Base-by-base conservation (phyloP, 2,329 filamentous ascomycete genomes). In the Penicillium sp. region DNA sequence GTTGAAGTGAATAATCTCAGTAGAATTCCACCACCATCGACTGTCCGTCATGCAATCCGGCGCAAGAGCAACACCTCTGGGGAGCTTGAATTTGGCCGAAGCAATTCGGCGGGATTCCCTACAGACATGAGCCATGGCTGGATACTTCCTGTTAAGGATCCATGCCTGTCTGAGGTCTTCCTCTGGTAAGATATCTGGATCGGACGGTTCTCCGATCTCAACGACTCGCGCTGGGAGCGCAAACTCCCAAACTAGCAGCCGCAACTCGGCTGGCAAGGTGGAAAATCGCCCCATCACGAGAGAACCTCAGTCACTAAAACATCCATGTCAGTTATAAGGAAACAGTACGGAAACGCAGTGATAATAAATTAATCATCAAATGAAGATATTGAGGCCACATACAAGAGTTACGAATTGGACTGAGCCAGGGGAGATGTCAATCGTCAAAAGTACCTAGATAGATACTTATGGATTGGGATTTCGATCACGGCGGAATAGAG, bases 1-100 rank as follows among this genome's bases (percentile, higher is more conserved):
- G 19, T 49, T 49, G 29, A 49, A 33, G 28, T 49, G 47, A 31
- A 49, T n/a, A 4, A 21, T 45, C 8, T 49, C 43, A 9, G 34
- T 33, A 15, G 15, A 39, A 2, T 45, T 32, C 24, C 29, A 28
- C 34, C 41, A 45, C 32, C 33, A 45, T n/a, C 34, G 41, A 15
- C 3, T 1, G 21, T 49, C 41, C 8, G 17, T 24, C 28, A 37
- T 9, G 24, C n/a, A 34, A 24, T 29, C 40, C 12, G 31, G 9
- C n/a, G 24, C 22, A 21, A 47, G 5, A n/a, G n/a, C 9, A n/a
- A 24, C 15, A 12, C 19, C 26, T 7, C 26, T 24, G 3, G 21
- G 28, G 8, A 44, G 32, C 19, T 45, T 45, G 21, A 19, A 13
- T 17, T 19, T 41, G n/a, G 35, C 35, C 28, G 28, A n/a, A n/a